Evolutionary conservation across 176 grass and related monocot genomes (phyloP).

Genomic region (sorghum (Sorghum bicolor)): Sorghum_bicolor_NCBIv3 NC_012877.2:3559501-3560000

Average conservation of each 20-base stretch:
- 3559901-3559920: constrained; percentile 2
- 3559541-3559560: constrained; percentile 17
- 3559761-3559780: constrained; percentile 28
- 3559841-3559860: neutral
- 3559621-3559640: constrained; percentile 12
- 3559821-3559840: constrained; percentile 9
- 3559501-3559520: constrained; percentile 33
- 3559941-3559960: neutral
- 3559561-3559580: constrained; percentile 5
- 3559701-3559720: constrained; percentile 34
- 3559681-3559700: constrained; percentile 30
- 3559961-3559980: constrained; percentile 73
- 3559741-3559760: constrained; percentile 27
- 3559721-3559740: constrained; percentile 31
- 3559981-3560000: constrained; percentile 79
- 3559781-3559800: neutral
- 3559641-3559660: neutral
- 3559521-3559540: constrained; percentile 22
- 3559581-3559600: constrained; percentile 5
- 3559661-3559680: neutral
- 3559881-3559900: too few species aligned
- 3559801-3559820: constrained; percentile 15
- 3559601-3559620: constrained; percentile 10
- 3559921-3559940: constrained; percentile 3
- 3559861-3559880: constrained; percentile 16